Conservation (phyloP, 139 green algal genomes). For the Prasinococcaceae sp. region DNA sequence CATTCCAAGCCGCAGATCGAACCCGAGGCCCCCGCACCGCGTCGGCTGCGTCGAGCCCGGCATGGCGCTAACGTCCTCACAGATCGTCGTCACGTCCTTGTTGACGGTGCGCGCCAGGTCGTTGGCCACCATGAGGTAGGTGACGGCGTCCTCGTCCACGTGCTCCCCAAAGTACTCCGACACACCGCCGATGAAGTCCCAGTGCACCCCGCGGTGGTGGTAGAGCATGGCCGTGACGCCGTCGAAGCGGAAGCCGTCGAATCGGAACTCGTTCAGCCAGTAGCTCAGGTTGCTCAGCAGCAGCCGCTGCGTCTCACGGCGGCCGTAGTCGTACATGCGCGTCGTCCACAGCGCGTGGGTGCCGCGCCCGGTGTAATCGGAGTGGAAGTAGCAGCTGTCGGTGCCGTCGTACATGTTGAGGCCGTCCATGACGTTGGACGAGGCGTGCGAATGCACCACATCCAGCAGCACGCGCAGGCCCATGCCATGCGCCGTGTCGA, state of each 20-base stretch:
- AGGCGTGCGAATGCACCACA: conserved; percentile 19
- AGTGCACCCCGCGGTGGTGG: conserved; percentile 14
- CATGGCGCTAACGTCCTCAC: conserved; percentile 8
- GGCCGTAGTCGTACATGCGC: conserved; percentile 20
- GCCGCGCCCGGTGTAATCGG: neutral
- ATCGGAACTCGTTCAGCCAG: conserved; percentile 15
- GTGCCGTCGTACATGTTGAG: conserved; percentile 12
- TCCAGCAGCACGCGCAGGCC: conserved; percentile 15
- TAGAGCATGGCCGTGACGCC: conserved; percentile 22
- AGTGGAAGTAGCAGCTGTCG: conserved; percentile 8
- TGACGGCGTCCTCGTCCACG: conserved; percentile 8
- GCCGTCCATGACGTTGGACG: conserved; percentile 14
- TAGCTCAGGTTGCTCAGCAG: conserved; percentile 16
- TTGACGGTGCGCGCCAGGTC: neutral
- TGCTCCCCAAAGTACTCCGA: conserved; percentile 6
- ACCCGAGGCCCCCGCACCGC: neutral
- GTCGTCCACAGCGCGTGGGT: conserved; percentile 14
- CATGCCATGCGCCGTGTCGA: conserved; percentile 26
- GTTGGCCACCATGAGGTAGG: conserved; percentile 15
- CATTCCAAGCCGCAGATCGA: conserved; percentile 16
- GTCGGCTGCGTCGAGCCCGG: neutral
- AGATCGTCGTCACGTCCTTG: conserved; percentile 12
- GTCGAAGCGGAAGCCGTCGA: conserved; percentile 21
- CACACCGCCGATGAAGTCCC: conserved; percentile 4
- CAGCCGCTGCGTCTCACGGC: conserved; percentile 7